Evolutionary conservation across 2,329 filamentous ascomycete species (phyloP).

Genomic region (Botrytis porri): DNA sequence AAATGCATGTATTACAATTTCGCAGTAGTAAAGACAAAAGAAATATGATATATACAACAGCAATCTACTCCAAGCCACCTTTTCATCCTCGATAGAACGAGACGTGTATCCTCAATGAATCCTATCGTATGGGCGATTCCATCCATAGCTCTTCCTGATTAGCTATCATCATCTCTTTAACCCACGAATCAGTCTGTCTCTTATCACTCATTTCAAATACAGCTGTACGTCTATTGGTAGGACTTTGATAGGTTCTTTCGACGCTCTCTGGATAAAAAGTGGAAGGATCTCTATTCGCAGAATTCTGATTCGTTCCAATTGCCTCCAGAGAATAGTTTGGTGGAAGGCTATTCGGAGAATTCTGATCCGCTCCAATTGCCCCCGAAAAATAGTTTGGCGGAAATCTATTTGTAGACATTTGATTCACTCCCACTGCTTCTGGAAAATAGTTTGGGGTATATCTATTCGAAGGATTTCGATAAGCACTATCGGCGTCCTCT

Average conservation of each 20-base stretch:
- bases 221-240: not conserved
- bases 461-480: not conserved
- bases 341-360: not conserved
- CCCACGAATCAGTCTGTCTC: not conserved
- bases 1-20: not conserved
- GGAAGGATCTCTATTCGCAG: not conserved
- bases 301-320: not conserved
- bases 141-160: slow-evolving; percentile 3
- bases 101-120: not conserved
- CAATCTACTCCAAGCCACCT: not conserved
- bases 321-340: not conserved
- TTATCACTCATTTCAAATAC: slow-evolving; percentile 1
- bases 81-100: not conserved
- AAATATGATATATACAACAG: not conserved
- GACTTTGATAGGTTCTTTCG: not conserved
- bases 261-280: not conserved
- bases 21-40: not conserved
- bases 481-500: not conserved
- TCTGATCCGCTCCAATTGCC: not conserved
- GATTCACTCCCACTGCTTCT: not conserved
- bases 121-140: not conserved
- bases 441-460: not conserved
- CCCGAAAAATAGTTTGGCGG: not conserved
- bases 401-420: not conserved
- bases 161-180: not conserved